Evolutionary conservation across 345 rosid species (phyloP), one percentile per base, ranked within the genome.

Genomic region (Populus tremula): DNA sequence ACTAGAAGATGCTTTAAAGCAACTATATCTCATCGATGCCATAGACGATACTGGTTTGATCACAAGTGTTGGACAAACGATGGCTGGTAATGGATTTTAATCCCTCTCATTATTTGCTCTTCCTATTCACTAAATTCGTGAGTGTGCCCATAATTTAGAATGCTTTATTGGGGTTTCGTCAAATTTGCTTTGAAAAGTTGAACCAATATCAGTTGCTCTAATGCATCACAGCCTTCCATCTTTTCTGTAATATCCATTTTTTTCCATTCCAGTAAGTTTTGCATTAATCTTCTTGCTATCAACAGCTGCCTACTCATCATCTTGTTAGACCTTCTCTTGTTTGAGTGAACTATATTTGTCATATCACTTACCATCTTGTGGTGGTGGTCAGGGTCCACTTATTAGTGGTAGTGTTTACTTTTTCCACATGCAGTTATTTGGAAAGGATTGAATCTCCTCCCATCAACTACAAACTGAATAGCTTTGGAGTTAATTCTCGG

Each of bases 11-110:
- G 99, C 97, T 70, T 65, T 96, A 81, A 96, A 89, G 82, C 99
- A 96, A 74, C 83, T 96, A 73, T 88, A 92, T 88, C 89, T 96
- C 72, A 91, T 93, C 77, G 99, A 96, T 82, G 99, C 97, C 41
- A 92, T 93, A 74, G 96, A 91, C 87, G 97, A 89, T 84, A 79
- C 85, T 82, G 99, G 99, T 77, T 80, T 88, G 61, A 90, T 96
- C 77, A 91, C 97, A 78, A 90, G 87, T 64, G 72, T 89, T 87
- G 99, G 99, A 77, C 85, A 76, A 75, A 92, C 89, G 71, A 93
- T 96, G 99, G 91, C 99, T 10, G 98, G 99, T 96, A 93, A 63
- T 73, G 67, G 76, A 63, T 72, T 77, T 78, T 77, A 50, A 43
- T 74, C 45, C 56, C 65, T 54, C 77, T 75, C 69, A 11, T 47